phyloP scores from a whole-genome alignment of 768 basidiomycete species.

The Hypsizygus marmoreus region DNA sequence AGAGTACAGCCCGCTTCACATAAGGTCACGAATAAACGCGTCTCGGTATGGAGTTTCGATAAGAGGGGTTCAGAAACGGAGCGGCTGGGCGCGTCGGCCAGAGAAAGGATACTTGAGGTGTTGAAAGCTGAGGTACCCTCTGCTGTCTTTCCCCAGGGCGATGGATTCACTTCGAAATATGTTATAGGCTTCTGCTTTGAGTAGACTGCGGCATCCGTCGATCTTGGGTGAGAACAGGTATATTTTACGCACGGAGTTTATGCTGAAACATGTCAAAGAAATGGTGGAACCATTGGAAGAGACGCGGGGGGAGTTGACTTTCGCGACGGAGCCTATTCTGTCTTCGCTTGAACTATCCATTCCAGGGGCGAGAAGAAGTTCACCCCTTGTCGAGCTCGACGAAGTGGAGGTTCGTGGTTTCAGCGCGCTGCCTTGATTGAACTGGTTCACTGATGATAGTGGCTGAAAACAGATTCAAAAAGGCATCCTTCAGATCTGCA shows the following conservation, averaged over 20 bases:
- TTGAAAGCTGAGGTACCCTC: constrained; percentile 82
- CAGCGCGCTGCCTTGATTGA: constrained; percentile 4
- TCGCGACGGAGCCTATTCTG: constrained; percentile 89
- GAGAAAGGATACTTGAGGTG: constrained; percentile 78
- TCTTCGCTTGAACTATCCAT: constrained; percentile 82
- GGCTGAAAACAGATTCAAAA: constrained; percentile 94
- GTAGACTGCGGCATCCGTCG: constrained; percentile 88
- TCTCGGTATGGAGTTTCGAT: constrained; percentile 92
- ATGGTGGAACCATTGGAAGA: constrained; percentile 98
- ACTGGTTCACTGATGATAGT: constrained; percentile 11
- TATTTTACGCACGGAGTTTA: constrained; percentile 4
- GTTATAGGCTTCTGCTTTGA: constrained; percentile 75
- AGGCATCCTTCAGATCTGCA: constrained; percentile 91
- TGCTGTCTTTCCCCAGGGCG: constrained; percentile 12
- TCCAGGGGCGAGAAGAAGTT: constrained; percentile 56
- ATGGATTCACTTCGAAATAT: constrained; percentile 7
- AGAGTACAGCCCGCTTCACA: constrained; percentile 83
- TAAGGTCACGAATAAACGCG: constrained; percentile 87
- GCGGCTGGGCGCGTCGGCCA: constrained; percentile 59
- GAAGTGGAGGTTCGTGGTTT: constrained; percentile 84
- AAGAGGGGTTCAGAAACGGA: constrained; percentile 79
- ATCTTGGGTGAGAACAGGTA: constrained; percentile 65
- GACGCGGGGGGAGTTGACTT: constrained; percentile 83
- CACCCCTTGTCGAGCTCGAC: constrained; percentile 79
- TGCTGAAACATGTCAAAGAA: constrained; percentile 50